phyloP scores from a whole-genome alignment of 495 filamentous ascomycete genomes.

The Ascodesmis nigricans region DNA sequence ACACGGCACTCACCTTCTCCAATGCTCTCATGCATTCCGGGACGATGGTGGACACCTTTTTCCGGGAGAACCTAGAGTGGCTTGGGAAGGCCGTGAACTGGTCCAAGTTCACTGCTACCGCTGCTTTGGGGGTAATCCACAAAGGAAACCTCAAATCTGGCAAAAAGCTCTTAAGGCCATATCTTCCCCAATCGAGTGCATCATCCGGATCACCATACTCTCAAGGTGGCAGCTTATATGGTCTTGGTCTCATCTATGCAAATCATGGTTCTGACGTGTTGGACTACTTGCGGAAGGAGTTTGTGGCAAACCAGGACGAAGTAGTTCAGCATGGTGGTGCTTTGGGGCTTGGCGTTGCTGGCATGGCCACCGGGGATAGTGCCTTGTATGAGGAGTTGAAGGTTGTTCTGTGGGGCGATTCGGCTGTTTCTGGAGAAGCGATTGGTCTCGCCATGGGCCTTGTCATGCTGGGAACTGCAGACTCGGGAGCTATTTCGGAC shows the following conservation, averaged over 20 bases:
- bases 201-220: slow-evolving; percentile 63
- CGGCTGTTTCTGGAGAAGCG: slow-evolving; percentile 88
- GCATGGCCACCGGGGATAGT: slow-evolving; percentile 84
- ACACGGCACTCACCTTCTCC: slow-evolving; percentile 85
- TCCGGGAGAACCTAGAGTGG: slow-evolving; percentile 94
- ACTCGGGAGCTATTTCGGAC: slow-evolving; percentile 69
- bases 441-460: slow-evolving; percentile 89
- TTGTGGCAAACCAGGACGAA: slow-evolving; percentile 70
- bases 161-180: slow-evolving; percentile 80
- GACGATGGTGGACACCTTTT: slow-evolving; percentile 91
- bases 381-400: slow-evolving; percentile 83
- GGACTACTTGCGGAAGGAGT: slow-evolving; percentile 67
- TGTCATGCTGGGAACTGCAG: slow-evolving; percentile 91
- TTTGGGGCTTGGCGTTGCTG: slow-evolving; percentile 83
- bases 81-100: slow-evolving; percentile 96
- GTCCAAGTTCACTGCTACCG: slow-evolving; percentile 98
- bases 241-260: slow-evolving; percentile 87
- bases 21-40: slow-evolving; percentile 99
- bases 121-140: slow-evolving; percentile 90
- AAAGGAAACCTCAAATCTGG: slow-evolving; percentile 82
- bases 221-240: slow-evolving; percentile 87
- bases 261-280: slow-evolving; percentile 91
- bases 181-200: slow-evolving; percentile 57
- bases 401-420: slow-evolving; percentile 69
- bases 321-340: slow-evolving; percentile 95